A percentile compares a stretch with the other conserved stretches of the same genome.
Conservation (phyloP, 2,329 filamentous ascomycete species). For the Pyrenophora tritici-repentis region DNA sequence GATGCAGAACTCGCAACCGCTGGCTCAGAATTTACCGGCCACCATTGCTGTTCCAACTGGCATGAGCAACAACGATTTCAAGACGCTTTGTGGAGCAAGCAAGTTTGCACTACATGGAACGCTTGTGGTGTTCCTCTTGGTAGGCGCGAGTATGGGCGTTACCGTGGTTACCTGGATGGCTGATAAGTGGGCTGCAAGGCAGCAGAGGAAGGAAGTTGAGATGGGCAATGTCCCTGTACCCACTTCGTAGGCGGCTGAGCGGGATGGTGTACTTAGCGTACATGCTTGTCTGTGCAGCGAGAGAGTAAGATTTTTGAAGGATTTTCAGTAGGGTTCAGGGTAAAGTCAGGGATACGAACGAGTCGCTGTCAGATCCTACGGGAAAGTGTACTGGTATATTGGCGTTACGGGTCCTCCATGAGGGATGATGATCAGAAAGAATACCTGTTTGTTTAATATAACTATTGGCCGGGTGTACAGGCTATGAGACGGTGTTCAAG, state of each 20-base stretch:
- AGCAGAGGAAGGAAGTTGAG: conserved; percentile 41
- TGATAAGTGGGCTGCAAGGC: conserved; percentile 44
- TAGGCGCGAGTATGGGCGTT: conserved; percentile 39
- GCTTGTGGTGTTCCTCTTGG: conserved; percentile 49
- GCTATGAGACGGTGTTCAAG: not conserved
- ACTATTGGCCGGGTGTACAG: conserved; percentile 6
- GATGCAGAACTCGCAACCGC: conserved; percentile 37
- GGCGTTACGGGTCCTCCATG: conserved; percentile 8
- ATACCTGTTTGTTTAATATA: conserved; percentile 4
- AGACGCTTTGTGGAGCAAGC: conserved; percentile 49
- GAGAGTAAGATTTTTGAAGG: not conserved
- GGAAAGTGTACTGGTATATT: conserved; percentile 13
- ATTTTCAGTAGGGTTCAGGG: not conserved
- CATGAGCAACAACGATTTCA: conserved; percentile 46
- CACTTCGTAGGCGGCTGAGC: not conserved
- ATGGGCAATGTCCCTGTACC: conserved; percentile 21
- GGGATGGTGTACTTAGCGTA: not conserved
- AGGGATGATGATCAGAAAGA: not conserved
- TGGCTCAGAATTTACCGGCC: conserved; percentile 20
- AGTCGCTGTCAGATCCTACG: not conserved
- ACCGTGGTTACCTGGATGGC: conserved; percentile 45
- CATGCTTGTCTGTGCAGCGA: too few relatives aligned
- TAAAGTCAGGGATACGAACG: not conserved
- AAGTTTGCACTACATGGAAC: conserved; percentile 53
- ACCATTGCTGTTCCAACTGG: conserved; percentile 30